Evolutionary conservation across 164 flowering plant species (phyloP).

Genomic region (Kalanchoe fedtschenkoi): DNA sequence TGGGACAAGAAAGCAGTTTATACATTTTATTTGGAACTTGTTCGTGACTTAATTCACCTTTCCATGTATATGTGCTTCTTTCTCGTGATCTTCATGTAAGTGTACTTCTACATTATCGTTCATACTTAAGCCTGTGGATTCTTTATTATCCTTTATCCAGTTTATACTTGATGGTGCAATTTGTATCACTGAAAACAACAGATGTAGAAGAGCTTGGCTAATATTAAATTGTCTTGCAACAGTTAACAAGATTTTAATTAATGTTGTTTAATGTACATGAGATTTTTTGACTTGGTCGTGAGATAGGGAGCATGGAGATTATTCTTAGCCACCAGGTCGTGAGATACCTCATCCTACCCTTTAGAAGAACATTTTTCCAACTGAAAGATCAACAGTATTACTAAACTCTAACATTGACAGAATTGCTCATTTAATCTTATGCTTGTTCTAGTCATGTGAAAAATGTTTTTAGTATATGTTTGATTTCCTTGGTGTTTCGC

Average conservation of each 20-base stretch:
- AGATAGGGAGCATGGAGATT: too few species aligned
- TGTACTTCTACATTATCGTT: constrained; percentile 10
- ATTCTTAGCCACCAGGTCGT: too few species aligned
- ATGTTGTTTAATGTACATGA: neutral
- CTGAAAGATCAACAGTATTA: too few species aligned
- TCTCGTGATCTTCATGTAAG: constrained; percentile 93
- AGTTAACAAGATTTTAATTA: too few species aligned
- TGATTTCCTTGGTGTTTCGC: neutral
- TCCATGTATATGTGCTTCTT: constrained; percentile 96
- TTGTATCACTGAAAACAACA: neutral
- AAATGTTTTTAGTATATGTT: neutral
- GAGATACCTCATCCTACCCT: too few species aligned
- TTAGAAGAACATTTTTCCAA: too few species aligned
- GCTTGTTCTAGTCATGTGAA: neutral
- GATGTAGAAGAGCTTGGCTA: neutral
- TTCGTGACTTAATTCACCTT: constrained; percentile 90
- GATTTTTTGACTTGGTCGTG: neutral
- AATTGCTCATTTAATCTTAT: neutral
- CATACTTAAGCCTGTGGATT: too few species aligned
- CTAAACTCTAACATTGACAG: neutral
- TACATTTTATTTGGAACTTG: constrained; percentile 95
- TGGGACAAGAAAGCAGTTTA: constrained; percentile 95
- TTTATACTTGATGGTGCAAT: neutral
- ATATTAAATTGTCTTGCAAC: neutral
- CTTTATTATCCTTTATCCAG: too few species aligned